A percentile compares a stretch with the other conserved stretches of the same genome.
Conservation (phyloP, 148 eudicot genomes). For the Salicornia ramosissima region DNA sequence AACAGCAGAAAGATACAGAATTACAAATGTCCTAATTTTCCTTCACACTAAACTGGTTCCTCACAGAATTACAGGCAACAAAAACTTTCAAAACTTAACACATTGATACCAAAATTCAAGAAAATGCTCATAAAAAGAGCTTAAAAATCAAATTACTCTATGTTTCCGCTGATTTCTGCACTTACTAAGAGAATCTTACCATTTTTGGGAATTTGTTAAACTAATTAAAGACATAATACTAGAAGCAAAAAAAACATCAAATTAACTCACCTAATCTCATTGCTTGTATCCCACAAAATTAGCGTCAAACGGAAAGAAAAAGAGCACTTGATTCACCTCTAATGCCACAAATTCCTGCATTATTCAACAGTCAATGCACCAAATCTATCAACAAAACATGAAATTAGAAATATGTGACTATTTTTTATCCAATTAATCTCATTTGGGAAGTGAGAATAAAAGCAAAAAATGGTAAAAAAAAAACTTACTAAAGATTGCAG, state of each 20-base stretch:
- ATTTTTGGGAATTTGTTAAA: constrained; percentile 10
- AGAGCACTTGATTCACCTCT: constrained; percentile 10
- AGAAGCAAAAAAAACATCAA: neutral
- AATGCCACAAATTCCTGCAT: constrained; percentile 32
- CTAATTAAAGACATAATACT: constrained; percentile 2
- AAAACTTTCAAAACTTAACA: neutral
- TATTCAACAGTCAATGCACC: constrained; percentile 17
- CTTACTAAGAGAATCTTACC: constrained; percentile 1
- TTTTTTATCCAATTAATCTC: neutral
- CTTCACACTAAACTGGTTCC: neutral
- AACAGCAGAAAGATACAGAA: constrained; percentile 6
- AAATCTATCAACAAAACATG: constrained; percentile 13
- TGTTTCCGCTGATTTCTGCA: neutral
- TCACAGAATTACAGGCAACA: neutral
- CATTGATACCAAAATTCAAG: constrained; percentile 8
- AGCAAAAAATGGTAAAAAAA: neutral
- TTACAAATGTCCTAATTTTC: neutral
- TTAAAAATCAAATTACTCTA: neutral
- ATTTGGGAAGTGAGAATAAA: neutral
- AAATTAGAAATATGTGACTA: neutral
- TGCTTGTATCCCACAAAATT: constrained; percentile 28
- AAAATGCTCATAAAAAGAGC: constrained; percentile 7
- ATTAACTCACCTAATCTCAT: constrained; percentile 45
- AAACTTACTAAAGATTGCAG: constrained; percentile 31
- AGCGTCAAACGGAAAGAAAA: neutral